phyloP scores from a whole-genome alignment of 768 basidiomycete species.

The Cytidiella melzeri region DNA sequence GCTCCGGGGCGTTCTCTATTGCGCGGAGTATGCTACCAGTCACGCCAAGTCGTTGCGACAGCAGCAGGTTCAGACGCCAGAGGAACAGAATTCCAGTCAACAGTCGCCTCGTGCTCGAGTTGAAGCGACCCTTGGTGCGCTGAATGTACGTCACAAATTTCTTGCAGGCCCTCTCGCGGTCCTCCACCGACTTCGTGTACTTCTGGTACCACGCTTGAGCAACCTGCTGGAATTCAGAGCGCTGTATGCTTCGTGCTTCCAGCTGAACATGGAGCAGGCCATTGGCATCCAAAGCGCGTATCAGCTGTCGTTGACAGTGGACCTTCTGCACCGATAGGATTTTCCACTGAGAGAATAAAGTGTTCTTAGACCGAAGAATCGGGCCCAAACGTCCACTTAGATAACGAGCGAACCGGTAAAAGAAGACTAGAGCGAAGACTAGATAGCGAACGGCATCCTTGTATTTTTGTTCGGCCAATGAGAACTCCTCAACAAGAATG shows the following conservation, averaged over 20 bases:
- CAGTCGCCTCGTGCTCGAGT: not conserved
- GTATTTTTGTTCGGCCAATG: not conserved
- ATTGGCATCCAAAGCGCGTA: not conserved
- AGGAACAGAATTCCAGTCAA: conserved; percentile 8
- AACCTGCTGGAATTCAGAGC: not conserved
- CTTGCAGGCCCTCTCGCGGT: not conserved
- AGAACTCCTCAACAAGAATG: too few relatives aligned
- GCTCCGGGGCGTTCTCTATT: not conserved
- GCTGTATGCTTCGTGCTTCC: not conserved
- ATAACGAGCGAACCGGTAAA: conserved; percentile 2
- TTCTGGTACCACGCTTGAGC: not conserved
- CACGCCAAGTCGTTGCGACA: not conserved
- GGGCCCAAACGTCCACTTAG: not conserved
- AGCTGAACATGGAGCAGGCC: not conserved
- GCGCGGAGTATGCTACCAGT: not conserved
- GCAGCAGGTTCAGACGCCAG: conserved; percentile 7
- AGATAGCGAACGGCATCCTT: not conserved
- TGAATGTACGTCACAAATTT: conserved; percentile 1
- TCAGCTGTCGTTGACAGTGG: not conserved
- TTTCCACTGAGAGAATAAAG: not conserved
- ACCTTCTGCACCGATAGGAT: conserved; percentile 3
- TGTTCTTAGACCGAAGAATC: not conserved
- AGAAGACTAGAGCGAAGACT: not conserved
- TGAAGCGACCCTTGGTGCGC: not conserved
- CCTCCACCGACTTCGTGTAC: conserved; percentile 6